Evolutionary conservation across 2,329 filamentous ascomycete genomes (phyloP).

Genomic region (Penicillium sp.): DNA sequence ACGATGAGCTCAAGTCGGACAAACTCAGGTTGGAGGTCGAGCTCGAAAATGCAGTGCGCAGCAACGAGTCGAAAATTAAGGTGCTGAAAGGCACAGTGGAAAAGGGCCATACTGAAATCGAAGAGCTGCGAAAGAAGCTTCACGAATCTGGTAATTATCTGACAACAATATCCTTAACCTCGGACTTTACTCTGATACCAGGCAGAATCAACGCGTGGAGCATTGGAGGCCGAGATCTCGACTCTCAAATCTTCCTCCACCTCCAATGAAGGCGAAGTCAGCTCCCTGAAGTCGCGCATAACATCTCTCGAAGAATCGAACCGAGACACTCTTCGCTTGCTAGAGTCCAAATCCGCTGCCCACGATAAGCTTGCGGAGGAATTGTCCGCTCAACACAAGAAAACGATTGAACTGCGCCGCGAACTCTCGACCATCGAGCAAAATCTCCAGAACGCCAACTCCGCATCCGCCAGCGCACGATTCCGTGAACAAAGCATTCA

Average conservation of each 20-base stretch:
- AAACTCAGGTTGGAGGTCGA: slow-evolving; percentile 90
- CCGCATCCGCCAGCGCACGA: slow-evolving; percentile 75
- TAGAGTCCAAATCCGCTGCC: slow-evolving; percentile 85
- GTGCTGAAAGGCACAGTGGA: slow-evolving; percentile 78
- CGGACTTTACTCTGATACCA: slow-evolving; percentile 19
- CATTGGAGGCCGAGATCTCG: slow-evolving; percentile 79
- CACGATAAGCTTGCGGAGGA: slow-evolving; percentile 86
- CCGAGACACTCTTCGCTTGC: slow-evolving; percentile 81
- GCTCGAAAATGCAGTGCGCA: slow-evolving; percentile 84
- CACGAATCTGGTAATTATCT: slow-evolving; percentile 69
- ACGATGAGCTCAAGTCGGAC: slow-evolving; percentile 77
- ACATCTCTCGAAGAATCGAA: slow-evolving; percentile 86
- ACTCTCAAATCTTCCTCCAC: slow-evolving; percentile 72
- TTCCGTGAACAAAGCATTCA: slow-evolving; percentile 88
- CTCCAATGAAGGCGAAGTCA: slow-evolving; percentile 65
- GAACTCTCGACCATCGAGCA: slow-evolving; percentile 82
- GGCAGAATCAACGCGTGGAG: slow-evolving; percentile 72
- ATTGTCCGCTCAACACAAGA: slow-evolving; percentile 83
- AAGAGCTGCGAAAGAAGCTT: slow-evolving; percentile 77
- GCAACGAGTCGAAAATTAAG: slow-evolving; percentile 78
- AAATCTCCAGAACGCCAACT: slow-evolving; percentile 76
- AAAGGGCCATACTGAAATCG: slow-evolving; percentile 79
- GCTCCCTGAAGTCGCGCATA: slow-evolving; percentile 78
- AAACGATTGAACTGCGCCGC: slow-evolving; percentile 78
- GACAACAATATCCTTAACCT: not conserved